Evolutionary conservation across 208 protist genomes (phyloP).

Genomic region (Trypanosoma vivax): DNA sequence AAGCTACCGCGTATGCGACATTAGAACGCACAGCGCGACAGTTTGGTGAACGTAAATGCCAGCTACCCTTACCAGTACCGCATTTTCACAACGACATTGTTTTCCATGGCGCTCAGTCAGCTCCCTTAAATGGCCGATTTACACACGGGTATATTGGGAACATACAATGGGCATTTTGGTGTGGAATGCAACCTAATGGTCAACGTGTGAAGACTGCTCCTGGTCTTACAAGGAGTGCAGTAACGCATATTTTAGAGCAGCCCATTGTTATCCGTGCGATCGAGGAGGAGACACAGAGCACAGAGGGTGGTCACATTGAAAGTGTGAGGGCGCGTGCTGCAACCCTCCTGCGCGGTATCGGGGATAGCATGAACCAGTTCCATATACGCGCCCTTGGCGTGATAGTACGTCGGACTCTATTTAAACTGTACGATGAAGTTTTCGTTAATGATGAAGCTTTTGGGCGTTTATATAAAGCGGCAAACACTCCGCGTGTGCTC

Average conservation of each 20-base stretch:
- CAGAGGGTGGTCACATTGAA: constrained; percentile 27
- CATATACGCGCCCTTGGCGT: constrained; percentile 48
- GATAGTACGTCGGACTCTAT: constrained; percentile 49
- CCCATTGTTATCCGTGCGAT: constrained; percentile 47
- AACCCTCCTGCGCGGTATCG: constrained; percentile 60
- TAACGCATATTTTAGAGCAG: constrained; percentile 45
- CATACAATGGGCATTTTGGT: constrained; percentile 36
- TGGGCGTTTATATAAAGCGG: constrained; percentile 41
- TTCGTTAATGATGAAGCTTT: constrained; percentile 52
- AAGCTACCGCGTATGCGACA: constrained; percentile 31
- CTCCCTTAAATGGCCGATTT: constrained; percentile 28
- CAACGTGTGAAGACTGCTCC: constrained; percentile 23
- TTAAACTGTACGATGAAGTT: constrained; percentile 57
- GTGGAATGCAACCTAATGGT: constrained; percentile 42
- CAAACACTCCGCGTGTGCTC: constrained; percentile 35
- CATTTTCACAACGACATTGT: constrained; percentile 56
- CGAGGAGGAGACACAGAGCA: constrained; percentile 28
- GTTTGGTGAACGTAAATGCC: constrained; percentile 12
- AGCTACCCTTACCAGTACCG: constrained; percentile 39
- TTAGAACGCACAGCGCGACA: constrained; percentile 33
- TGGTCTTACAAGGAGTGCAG: constrained; percentile 44
- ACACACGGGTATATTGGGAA: constrained; percentile 19
- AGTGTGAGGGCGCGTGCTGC: constrained; percentile 45
- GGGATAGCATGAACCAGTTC: constrained; percentile 62
- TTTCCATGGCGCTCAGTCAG: constrained; percentile 27